These are phyloP conservation scores for Pythium sp. DNA, from an alignment of 352 stramenopile species.

Conservation along the genomic window DNA sequence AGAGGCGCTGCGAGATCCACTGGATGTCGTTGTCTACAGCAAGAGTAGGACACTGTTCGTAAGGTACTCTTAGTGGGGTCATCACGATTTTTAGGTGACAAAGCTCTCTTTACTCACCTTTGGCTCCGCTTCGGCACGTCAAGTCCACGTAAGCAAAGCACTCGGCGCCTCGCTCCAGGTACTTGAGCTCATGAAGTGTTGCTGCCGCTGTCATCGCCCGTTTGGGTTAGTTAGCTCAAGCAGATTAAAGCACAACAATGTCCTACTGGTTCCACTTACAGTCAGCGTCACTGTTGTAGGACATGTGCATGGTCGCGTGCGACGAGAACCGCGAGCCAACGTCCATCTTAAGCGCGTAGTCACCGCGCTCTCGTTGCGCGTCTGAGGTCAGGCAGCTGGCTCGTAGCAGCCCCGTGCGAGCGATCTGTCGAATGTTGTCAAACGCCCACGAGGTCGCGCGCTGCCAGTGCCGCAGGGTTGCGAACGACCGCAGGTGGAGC, in stretches of 20 bases:
- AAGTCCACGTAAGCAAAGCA: slow-evolving; percentile 72
- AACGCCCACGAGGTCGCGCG: slow-evolving; percentile 27
- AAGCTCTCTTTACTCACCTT: slow-evolving; percentile 29
- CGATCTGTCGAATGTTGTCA: slow-evolving; percentile 30
- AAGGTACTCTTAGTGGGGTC: not conserved
- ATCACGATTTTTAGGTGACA: not conserved
- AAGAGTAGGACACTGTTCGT: not conserved
- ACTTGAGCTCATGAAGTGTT: slow-evolving; percentile 71
- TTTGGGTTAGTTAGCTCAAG: not conserved
- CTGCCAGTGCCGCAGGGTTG: slow-evolving; percentile 28
- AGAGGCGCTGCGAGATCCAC: slow-evolving; percentile 36
- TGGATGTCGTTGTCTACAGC: slow-evolving; percentile 45
- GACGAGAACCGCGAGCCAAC: slow-evolving; percentile 56
- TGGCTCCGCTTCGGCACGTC: slow-evolving; percentile 41
- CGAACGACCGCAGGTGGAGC: slow-evolving; percentile 35
- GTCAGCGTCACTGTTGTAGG: slow-evolving; percentile 68
- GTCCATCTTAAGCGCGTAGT: slow-evolving; percentile 69
- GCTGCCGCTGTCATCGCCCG: slow-evolving; percentile 33
- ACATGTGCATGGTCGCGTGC: slow-evolving; percentile 42
- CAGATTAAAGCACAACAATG: not conserved
- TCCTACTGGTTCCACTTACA: slow-evolving; percentile 30
- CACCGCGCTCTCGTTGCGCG: slow-evolving; percentile 37
- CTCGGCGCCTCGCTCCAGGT: slow-evolving; percentile 62
- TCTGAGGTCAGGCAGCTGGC: slow-evolving; percentile 36
- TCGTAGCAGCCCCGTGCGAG: slow-evolving; percentile 43